These are phyloP conservation scores for Tricholoma saponaceum DNA, from an alignment of 768 basidiomycete species.

Conservation along the genomic window DNA sequence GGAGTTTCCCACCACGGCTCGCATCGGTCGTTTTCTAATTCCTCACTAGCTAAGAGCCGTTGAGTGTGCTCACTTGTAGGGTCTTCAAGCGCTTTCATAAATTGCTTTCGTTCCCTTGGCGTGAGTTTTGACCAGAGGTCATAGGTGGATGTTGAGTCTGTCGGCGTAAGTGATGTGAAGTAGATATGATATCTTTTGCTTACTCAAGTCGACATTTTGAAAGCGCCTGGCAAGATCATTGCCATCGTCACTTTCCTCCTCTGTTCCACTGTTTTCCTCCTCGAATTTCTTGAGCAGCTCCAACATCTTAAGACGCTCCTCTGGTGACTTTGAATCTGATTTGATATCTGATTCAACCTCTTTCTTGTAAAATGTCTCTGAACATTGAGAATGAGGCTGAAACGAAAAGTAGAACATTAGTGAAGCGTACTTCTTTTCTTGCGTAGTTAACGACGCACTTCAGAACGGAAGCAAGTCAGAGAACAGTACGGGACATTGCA, in stretches of 20 bases:
- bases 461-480: constrained; percentile 70
- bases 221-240: constrained; percentile 49
- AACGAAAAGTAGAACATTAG: background rate
- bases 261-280: constrained; percentile 45
- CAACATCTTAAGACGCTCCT: constrained; percentile 65
- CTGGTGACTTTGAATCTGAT: constrained; percentile 44
- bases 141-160: constrained; percentile 55
- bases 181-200: constrained; percentile 12
- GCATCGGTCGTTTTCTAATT: constrained; percentile 42
- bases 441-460: constrained; percentile 37
- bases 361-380: constrained; percentile 77
- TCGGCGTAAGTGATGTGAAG: background rate
- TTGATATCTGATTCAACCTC: constrained; percentile 66
- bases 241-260: constrained; percentile 31
- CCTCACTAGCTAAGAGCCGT: constrained; percentile 55
- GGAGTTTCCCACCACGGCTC: constrained; percentile 74
- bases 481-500: constrained; percentile 85
- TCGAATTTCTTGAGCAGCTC: constrained; percentile 71
- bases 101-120: constrained; percentile 54
- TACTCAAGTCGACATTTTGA: constrained; percentile 59
- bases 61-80: constrained; percentile 59
- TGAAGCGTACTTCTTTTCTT: constrained; percentile 3
- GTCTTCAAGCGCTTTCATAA: constrained; percentile 54
- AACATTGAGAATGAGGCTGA: constrained; percentile 67
- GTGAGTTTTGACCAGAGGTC: constrained; percentile 60